Conservation (phyloP, 2,329 filamentous ascomycete genomes). For the Aspergillus ustus region DNA sequence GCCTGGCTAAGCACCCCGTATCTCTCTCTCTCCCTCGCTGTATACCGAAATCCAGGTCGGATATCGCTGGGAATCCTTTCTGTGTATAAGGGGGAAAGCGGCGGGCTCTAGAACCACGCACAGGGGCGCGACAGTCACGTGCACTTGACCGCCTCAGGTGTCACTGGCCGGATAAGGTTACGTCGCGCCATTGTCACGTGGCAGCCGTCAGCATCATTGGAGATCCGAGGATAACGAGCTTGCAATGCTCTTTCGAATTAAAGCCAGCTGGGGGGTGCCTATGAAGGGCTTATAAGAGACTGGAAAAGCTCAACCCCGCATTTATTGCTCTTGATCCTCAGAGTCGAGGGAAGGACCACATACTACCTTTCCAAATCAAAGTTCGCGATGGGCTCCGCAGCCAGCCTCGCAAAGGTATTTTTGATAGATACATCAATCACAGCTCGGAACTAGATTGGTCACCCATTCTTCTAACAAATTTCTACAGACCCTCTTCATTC, state of each 20-base stretch:
- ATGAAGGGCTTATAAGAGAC: background rate
- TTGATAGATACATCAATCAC: background rate
- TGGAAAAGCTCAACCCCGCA: background rate
- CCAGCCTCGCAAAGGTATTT: slow-evolving; percentile 37
- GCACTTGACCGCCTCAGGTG: slow-evolving; percentile 5
- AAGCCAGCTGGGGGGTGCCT: background rate
- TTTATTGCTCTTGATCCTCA: background rate
- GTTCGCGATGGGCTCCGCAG: slow-evolving; percentile 35
- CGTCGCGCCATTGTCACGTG: slow-evolving; percentile 8
- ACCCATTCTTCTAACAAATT: slow-evolving; percentile 10
- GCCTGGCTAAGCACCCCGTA: slow-evolving; percentile 16
- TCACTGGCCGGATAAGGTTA: background rate
- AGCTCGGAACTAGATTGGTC: background rate
- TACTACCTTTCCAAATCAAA: background rate
- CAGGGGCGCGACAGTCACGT: slow-evolving; percentile 23
- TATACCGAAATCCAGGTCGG: slow-evolving; percentile 1
- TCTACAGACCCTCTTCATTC: slow-evolving; percentile 68
- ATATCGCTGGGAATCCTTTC: slow-evolving; percentile 8
- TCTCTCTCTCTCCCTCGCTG: slow-evolving; percentile 14
- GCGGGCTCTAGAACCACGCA: slow-evolving; percentile 30
- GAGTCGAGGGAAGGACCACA: background rate
- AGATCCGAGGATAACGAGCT: background rate
- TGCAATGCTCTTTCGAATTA: background rate
- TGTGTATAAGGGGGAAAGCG: slow-evolving; percentile 25
- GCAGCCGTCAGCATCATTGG: background rate